Evolutionary conservation across 805 yeast genomes (phyloP), one percentile per base, ranked within the genome.

Genomic region (Candida quercuum): DNA sequence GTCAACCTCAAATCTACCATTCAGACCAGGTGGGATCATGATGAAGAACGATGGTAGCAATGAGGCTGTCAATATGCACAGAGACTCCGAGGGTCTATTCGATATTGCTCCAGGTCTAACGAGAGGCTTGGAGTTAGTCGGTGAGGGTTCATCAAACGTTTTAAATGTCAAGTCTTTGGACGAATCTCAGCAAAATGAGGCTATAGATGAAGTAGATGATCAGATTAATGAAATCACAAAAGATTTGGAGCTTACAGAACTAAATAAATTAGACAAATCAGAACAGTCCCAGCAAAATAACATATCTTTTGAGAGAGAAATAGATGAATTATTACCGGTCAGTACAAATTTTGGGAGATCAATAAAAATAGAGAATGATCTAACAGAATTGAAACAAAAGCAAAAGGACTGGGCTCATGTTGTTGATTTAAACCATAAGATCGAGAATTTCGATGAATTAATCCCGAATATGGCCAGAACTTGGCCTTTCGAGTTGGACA

Each of bases 401-500:
- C 74, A 74, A 43, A 76, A 71, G 42, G 78, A 80, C 41, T 93
- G 98, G 98, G 99, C 99, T 0, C 99, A 93, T 62, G 78, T 86
- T 28, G 96, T 93, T 10, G 96, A 93, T 50, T 63, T 93, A 34
- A 78, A 85, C 52, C 94, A 87, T 52, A 76, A 74, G 42, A 76
- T 93, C 39, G 85, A 81, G 18, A 88, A 93, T 57, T 93, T 93
- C 56, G 69, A 75, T 15, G 96, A 89, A 51, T 66, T 93, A 35
- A 87, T 93, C 6, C 98, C 99, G 0, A 79, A 85, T 43, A 91
- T 91, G 68, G 99, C 99, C 0, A 68, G 96, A 36, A 77, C 72
- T 30, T 93, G 95, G 93, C 97, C 99, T 0, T 93, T 93, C 54
- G 91, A 88, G 57, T 69, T 93, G 33, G 99, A 93, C 63, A 81